Conservation (phyloP, 306 rosid species). For the Cicer arietinum region DNA sequence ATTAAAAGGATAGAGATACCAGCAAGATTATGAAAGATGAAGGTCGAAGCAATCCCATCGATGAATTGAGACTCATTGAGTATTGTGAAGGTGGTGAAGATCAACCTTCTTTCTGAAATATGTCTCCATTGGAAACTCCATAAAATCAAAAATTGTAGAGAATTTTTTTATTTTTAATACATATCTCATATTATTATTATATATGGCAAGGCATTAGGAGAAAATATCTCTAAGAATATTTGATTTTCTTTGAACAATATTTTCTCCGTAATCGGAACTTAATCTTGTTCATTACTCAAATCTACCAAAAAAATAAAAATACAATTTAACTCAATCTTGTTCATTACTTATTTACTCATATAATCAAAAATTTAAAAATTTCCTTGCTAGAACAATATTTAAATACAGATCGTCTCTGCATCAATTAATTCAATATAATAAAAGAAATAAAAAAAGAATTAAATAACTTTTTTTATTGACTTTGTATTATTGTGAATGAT, state of each 20-base stretch:
- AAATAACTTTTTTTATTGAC: neutral
- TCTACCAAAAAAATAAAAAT: neutral
- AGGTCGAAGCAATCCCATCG: constrained; percentile 41
- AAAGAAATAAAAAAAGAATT: neutral
- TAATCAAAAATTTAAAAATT: constrained; percentile 12
- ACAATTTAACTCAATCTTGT: neutral
- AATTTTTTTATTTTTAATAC: neutral
- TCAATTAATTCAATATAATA: neutral
- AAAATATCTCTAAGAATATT: constrained; percentile 42
- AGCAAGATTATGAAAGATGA: constrained; percentile 36
- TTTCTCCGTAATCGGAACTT: constrained; percentile 29
- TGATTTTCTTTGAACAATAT: constrained; percentile 25
- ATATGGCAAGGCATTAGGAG: constrained; percentile 2
- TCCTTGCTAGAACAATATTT: neutral
- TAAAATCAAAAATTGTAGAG: constrained; percentile 32
- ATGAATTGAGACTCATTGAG: constrained; percentile 34
- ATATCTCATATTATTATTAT: constrained; percentile 5
- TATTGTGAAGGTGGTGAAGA: constrained; percentile 2
- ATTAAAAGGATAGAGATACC: constrained; percentile 20
- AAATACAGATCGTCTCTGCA: constrained; percentile 2
- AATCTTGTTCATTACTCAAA: constrained; percentile 41
- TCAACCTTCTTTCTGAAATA: neutral
- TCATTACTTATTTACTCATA: constrained; percentile 16
- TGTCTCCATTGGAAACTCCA: constrained; percentile 39
- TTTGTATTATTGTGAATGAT: neutral